Base-by-base conservation (phyloP, 1,284 basidiomycete species). In the Ganoderma lingzhi region DNA sequence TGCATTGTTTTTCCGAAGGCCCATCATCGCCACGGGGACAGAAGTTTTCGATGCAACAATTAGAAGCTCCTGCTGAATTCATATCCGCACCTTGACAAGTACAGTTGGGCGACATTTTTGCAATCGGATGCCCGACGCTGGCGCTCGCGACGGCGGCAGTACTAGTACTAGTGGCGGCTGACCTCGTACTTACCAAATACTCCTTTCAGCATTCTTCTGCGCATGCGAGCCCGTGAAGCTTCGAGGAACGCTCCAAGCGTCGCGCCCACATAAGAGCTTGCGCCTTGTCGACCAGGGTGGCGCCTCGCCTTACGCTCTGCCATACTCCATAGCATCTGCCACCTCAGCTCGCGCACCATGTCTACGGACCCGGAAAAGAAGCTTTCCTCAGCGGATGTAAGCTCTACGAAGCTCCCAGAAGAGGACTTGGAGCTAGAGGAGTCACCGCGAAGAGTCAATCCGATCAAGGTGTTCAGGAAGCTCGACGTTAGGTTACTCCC, bases 401-500 rank as follows among this genome's bases (percentile, higher is more conserved):
- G 23, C 48, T 19, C 48, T 28, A 4, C n/a, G 23, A 12, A 51
- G 3, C n/a, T 12, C 23, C 9, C 48, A 10, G 48, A n/a, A 28
- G 48, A 28, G 48, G 48, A 51, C 9, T 28, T 28, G n/a, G 53
- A 32, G 30, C 14, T 32, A 15, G 53, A 55, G 28, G 32, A 55
- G 15, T 1, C 10, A 6, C 4, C 14, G 2, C 53, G 28, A 32
- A 14, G 53, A 44, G 41, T 62, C 19, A 12, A 62, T 45, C n/a
- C 39, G 4, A 23, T 5, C 28, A 39, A 62, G 28, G 70, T 77
- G 19, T 45, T 76, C 32, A 71, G 76, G 45, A 77, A 76, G 65
- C 42, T 77, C 10, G 76, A 77, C 51, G 59, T 63, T 32, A 64
- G 71, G 65, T 76, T 90, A 48, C 77, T 89, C 35, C 88, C 88